Evolutionary conservation across 108 stramenopile genomes (phyloP).

Genomic region (Nannochloropsis granulata): DNA sequence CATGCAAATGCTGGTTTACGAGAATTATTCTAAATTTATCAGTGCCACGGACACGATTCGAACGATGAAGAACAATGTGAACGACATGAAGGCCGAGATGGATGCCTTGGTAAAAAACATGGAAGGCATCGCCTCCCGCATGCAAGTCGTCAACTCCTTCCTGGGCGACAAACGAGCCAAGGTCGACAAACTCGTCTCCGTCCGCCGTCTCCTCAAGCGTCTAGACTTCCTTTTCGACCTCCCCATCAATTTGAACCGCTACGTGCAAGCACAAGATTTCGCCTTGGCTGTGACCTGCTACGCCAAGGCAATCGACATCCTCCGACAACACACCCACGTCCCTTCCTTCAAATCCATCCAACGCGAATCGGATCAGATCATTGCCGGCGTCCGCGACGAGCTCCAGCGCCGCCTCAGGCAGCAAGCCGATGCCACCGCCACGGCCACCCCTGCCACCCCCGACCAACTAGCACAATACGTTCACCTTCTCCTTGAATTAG

Average conservation of each 20-base stretch:
- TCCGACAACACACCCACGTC: constrained; percentile 21
- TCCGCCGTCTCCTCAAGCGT: constrained; percentile 37
- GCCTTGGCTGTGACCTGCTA: constrained; percentile 12
- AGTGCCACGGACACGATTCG: constrained; percentile 92
- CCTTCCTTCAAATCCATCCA: constrained; percentile 23
- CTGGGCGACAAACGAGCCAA: constrained; percentile 30
- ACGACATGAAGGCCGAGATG: constrained; percentile 42
- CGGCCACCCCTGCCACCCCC: neutral
- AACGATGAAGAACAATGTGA: constrained; percentile 43
- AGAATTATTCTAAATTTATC: constrained; percentile 98
- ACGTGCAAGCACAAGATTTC: constrained; percentile 19
- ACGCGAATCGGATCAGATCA: constrained; percentile 14
- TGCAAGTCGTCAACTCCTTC: constrained; percentile 10
- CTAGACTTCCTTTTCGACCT: constrained; percentile 46
- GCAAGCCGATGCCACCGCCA: neutral
- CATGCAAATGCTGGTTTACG: constrained; percentile 97
- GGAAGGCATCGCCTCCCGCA: constrained; percentile 17
- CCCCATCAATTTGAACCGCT: constrained; percentile 34
- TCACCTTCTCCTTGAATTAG: neutral
- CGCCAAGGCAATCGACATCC: constrained; percentile 23
- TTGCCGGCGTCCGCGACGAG: constrained; percentile 6
- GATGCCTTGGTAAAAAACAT: constrained; percentile 14
- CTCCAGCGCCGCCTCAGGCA: constrained; percentile 1
- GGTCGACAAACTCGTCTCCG: constrained; percentile 43
- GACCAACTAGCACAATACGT: neutral